Evolutionary conservation across 352 stramenopile species (phyloP), one percentile per base, ranked within the genome.

Genomic region (Saprolegnia diclina): DNA sequence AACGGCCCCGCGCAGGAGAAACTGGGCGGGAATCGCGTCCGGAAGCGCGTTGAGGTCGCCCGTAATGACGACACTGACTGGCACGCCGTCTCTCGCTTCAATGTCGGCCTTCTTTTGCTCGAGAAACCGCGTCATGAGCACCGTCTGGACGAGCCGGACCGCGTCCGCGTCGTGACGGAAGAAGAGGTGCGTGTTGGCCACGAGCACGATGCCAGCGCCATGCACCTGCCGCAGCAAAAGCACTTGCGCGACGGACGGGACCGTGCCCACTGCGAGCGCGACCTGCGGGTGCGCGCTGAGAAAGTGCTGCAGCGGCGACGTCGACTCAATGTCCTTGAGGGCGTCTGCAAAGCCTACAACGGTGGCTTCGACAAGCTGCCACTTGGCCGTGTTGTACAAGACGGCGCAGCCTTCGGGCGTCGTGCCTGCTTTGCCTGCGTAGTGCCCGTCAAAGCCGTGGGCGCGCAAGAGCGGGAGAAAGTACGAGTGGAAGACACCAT

Each of bases 31-130:
- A 5, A 75, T 75, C 55, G 82, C 77, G 7, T 73, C 64, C 10
- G 84, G 84, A 29, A 82, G 79, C 0, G 80, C 74, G 48, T 92
- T 92, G 59, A 83, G 84, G 66, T 92, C 84, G 22, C 84, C 84
- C 18, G 77, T 83, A 64, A 92, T 78, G 52, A 92, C 72, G 3
- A 90, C 72, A 11, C 75, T 78, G 4, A 78, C 62, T 29, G 77
- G 62, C 13, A 59, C 11, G 13, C 52, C 52, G 11, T 16, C 16
- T 18, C 38, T 44, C 5, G 65, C 69, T 44, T 64, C 29, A 22
- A 75, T 56, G 5, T 48, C 22, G 21, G 18, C 18, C 7, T 45
- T 14, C 1, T 26, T 6, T 7, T 19, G 16, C n/a, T 21, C 16
- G 16, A 76, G n/a, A 6, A 37, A 13, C 19, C 59, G 32, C 35